Conservation (phyloP, 352 stramenopile species). For the Bremia lactucae region DNA sequence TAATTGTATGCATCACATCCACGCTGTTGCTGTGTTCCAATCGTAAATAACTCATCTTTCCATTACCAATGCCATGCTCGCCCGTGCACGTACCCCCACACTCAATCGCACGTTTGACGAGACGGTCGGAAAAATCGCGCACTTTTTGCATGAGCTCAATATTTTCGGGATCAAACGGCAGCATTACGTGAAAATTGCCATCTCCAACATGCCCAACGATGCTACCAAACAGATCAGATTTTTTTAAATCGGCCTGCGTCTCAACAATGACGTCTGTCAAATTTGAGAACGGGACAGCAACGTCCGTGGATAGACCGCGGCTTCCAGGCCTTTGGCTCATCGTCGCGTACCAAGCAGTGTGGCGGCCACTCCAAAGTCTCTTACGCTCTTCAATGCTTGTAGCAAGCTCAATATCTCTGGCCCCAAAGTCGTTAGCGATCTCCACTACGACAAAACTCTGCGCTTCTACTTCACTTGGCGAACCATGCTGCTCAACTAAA, state of each 20-base stretch:
- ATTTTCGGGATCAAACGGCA: slow-evolving; percentile 86
- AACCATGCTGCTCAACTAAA: slow-evolving; percentile 91
- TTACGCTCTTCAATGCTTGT: slow-evolving; percentile 62
- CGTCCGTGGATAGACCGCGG: slow-evolving; percentile 88
- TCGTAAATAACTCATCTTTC: slow-evolving; percentile 89
- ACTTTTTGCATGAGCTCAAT: slow-evolving; percentile 78
- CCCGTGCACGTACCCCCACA: slow-evolving; percentile 96
- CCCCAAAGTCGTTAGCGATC: slow-evolving; percentile 81
- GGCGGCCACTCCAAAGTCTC: slow-evolving; percentile 75
- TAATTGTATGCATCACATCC: slow-evolving; percentile 90
- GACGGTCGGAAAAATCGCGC: slow-evolving; percentile 79
- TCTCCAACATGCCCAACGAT: slow-evolving; percentile 91
- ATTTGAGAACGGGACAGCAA: slow-evolving; percentile 92
- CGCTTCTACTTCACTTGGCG: slow-evolving; percentile 69
- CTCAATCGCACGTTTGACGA: slow-evolving; percentile 74
- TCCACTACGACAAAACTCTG: slow-evolving; percentile 78
- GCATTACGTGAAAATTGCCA: slow-evolving; percentile 97
- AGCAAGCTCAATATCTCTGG: slow-evolving; percentile 71
- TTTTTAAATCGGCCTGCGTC: slow-evolving; percentile 86
- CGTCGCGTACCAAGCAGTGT: slow-evolving; percentile 80
- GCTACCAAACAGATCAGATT: slow-evolving; percentile 82
- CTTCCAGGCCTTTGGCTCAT: slow-evolving; percentile 75
- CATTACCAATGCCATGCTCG: slow-evolving; percentile 93
- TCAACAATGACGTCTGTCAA: slow-evolving; percentile 90
- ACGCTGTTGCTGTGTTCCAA: slow-evolving; percentile 88